phyloP scores from a whole-genome alignment of 2,329 filamentous ascomycete genomes.

The Moelleriella libera region DNA sequence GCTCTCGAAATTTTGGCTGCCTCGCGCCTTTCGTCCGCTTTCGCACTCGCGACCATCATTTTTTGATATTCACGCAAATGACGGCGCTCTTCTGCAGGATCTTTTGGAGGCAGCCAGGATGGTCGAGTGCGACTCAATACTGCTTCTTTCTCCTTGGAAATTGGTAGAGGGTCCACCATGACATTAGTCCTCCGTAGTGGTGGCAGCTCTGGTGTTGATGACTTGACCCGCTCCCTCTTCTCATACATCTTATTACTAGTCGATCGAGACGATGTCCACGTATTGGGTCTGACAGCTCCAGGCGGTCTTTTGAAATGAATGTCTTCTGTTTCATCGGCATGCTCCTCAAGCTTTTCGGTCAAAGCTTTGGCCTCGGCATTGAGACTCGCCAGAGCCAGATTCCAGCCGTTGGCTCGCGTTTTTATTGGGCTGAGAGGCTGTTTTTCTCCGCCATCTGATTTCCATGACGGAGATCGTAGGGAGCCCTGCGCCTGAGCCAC shows the following conservation, averaged over 20 bases:
- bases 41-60: constrained; percentile 57
- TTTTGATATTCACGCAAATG: constrained; percentile 77
- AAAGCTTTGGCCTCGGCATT: constrained; percentile 60
- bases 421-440: constrained; percentile 27
- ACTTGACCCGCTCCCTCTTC: constrained; percentile 42
- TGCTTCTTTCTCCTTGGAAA: constrained; percentile 77
- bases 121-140: constrained; percentile 68
- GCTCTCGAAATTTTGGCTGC: constrained; percentile 35
- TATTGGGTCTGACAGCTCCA: constrained; percentile 21
- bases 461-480: constrained; percentile 42
- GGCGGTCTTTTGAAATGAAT: constrained; percentile 17
- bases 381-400: constrained; percentile 51
- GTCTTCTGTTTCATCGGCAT: constrained; percentile 47
- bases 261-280: constrained; percentile 21
- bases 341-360: constrained; percentile 69
- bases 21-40: constrained; percentile 46
- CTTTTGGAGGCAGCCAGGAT: constrained; percentile 75
- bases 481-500: constrained; percentile 45
- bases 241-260: constrained; percentile 19
- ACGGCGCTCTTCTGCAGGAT: constrained; percentile 78
- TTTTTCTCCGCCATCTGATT: constrained; percentile 26
- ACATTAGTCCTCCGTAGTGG: constrained; percentile 60
- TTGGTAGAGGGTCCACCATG: constrained; percentile 72
- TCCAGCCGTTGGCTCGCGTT: constrained; percentile 60
- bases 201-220: constrained; percentile 55